phyloP scores from a whole-genome alignment of 148 eudicot genomes.

The Silene latifolia region DNA sequence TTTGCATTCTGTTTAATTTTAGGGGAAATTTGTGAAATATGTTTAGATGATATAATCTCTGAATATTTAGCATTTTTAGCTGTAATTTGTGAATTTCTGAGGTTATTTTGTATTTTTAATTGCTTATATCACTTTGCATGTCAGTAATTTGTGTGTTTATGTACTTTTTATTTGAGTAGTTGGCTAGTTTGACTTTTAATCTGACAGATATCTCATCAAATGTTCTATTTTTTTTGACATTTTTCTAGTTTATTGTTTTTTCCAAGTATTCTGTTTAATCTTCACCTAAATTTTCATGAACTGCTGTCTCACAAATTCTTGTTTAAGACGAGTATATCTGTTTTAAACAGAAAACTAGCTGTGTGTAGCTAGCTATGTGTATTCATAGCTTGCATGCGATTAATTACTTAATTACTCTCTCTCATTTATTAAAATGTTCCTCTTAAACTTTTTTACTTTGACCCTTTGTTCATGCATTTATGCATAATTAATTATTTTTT shows the following conservation, averaged over 20 bases:
- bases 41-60: not conserved
- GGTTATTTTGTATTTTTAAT: not conserved
- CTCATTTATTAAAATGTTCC: too few species aligned
- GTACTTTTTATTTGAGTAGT: not conserved
- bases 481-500: too few species aligned
- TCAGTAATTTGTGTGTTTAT: not conserved
- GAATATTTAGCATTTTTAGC: too few species aligned
- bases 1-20: too few species aligned
- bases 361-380: not conserved
- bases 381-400: constrained; percentile 3
- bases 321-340: too few species aligned
- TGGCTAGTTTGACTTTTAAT: constrained; percentile 4
- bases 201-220: not conserved
- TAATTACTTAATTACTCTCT: too few species aligned
- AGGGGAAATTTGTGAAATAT: not conserved
- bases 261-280: not conserved
- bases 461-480: too few species aligned
- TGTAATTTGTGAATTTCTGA: too few species aligned
- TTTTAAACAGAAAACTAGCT: not conserved
- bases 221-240: too few species aligned
- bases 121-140: constrained; percentile 20
- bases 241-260: too few species aligned
- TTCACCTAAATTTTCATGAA: not conserved
- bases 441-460: too few species aligned
- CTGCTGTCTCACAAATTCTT: not conserved